Base-by-base conservation (phyloP, 768 basidiomycete genomes). In the Brasilioporus rufonigricans region DNA sequence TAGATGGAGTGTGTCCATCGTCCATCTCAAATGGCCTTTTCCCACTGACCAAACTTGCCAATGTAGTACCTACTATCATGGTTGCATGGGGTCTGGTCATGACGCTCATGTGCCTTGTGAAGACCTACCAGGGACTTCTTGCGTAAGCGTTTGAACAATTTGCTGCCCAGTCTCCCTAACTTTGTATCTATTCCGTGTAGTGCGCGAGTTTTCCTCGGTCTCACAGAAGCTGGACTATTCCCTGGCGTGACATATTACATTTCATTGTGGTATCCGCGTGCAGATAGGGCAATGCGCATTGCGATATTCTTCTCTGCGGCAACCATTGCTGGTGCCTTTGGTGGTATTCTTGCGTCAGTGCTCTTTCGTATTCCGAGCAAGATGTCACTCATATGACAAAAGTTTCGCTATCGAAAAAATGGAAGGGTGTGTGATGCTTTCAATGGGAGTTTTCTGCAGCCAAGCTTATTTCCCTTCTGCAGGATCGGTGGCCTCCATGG, bases 231-330 rank as follows among this genome's bases (percentile, higher is more conserved):
- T 43, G 80, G 82, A 36, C 56, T 78, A 21, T 72, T 74, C 52
- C 72, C 76, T 0, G 74, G 74, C 1, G 65, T 77, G 51, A 72
- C 71, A 2, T 80, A 77, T 52, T 76, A 73, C 39, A 70, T 84
- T 41, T 82, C 80, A 12, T 65, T 82, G 46, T 86, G 85, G 84
- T 82, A 89, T 63, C 76, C 81, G 11, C 73, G 80, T 33, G 71
- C 72, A 49, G 85, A 87, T 61, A 78, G 84, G 41, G 83, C 80
- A 18, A 71, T 69, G 61, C 78, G 85, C 26, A 77, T 84, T 52
- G 82, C 84, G 5, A 73, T 86, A 35, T 86, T 87, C 73, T 85
- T 85, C 65, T 79, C 79, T 19, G 82, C 83, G 35, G 82, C 83
- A 12, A 84, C 82, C 2, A 62, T 80, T 33, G 78, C 83, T 18